Base-by-base conservation (phyloP, 2,329 filamentous ascomycete genomes). In the Pezicula carpinea region DNA sequence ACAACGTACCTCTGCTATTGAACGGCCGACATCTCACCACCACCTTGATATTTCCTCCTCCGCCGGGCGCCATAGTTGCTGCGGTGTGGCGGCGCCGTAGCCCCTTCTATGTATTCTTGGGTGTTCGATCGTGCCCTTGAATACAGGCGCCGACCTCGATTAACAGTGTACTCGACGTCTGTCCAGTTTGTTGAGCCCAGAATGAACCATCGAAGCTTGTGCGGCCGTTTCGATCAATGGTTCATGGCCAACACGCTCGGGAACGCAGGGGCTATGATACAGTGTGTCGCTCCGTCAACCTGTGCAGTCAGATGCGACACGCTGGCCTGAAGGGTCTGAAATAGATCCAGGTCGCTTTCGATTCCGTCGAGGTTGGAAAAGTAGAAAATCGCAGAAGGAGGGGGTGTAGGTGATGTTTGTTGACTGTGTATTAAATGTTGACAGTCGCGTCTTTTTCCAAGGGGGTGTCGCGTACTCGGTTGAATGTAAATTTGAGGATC, bases 21-120 rank as follows among this genome's bases (percentile, higher is more conserved):
- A 99, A 99, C 43, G 93, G 93, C 66, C 93, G 83, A 61, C 87
- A 85, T 73, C 93, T 83, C 75, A 99, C 93, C 76, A 99, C 93
- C 74, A 99, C 93, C 84, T 99, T 99, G 70, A 99, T 99, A 66
- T 99, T 99, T 66, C 93, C 91, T 72, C 87, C 90, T 64, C 88
- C 60, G 46, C 53, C 60, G 14, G 61, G 57, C 41, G 63, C 49
- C 63, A 65, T 65, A 33, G 54, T 60, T 56, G 51, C 47, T 49
- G 53, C 21, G 52, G 45, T 49, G 44, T 50, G 52, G 51, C 51
- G 48, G 33, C 44, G 40, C 39, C 50, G 46, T 39, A 48, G 36
- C 40, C 32, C 39, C 47, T 32, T 36, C 34, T 36, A 29, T 29
- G 26, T 29, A 11, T 29, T 7, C 11, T 15, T 35, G 7, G 33